Evolutionary conservation across 768 basidiomycete species (phyloP), one percentile per base, ranked within the genome.

Genomic region (Rhizopogon rudus): DNA sequence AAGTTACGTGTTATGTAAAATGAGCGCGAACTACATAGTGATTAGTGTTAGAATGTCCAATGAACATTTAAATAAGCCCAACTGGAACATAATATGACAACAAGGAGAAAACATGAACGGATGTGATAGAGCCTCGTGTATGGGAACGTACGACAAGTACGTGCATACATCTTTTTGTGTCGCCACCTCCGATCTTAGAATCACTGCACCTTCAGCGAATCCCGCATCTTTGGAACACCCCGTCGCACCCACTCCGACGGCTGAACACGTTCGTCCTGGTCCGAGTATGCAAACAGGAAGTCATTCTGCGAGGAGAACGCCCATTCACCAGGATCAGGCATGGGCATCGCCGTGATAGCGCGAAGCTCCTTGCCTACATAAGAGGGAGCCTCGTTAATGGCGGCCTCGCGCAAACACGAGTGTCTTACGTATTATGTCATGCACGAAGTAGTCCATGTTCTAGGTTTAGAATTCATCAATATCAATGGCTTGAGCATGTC

Each of bases 401-500:
- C 25, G 25, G 25, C 25, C 25, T 25, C 25, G 25, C 25, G 4
- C 25, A 25, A 7, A 33, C 31, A 25, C 45, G 43, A 41, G 59
- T 40, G 48, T 51, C 76, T 61, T 65, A 80, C 84, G 79, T 60
- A 87, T 86, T 65, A 87, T 84, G 62, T 80, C 81, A 51, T 80
- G 74, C 25, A 86, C 87, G 68, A 86, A 87, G 66, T 87, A 81
- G 62, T 88, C 86, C 61, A 87, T 74, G 66, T 86, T 84, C 80
- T 80, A 61, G 41, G 49, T 52, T 45, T 17, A 20, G 37, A 46
- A 25, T 43, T 50, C 44, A 22, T 53, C 22, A 57, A 55, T 40
- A 44, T 29, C 49, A 45, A 51, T 33, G 10, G 35, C 28, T n/a
- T 9, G 20, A 43, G 46, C 41, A 56, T 54, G 31, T 51, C 49